A percentile compares a stretch with the other conserved stretches of the same genome.
Evolutionary conservation across 2,329 filamentous ascomycete genomes (phyloP).

Genomic region (Microsporum audouinii): DNA sequence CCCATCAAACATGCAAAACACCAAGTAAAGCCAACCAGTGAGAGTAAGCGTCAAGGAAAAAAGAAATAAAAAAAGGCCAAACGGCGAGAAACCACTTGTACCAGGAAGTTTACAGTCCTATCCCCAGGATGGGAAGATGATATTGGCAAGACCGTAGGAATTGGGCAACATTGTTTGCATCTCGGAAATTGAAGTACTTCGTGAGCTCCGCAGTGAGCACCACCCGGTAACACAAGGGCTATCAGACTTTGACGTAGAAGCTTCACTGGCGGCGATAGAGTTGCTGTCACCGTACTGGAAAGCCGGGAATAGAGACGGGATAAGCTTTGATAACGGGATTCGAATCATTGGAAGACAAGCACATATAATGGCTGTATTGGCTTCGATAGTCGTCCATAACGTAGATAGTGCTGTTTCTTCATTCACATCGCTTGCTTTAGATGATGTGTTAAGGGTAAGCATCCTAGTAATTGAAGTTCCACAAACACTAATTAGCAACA

Average conservation of each 20-base stretch:
- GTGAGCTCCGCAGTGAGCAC: background rate
- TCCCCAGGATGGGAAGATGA: background rate
- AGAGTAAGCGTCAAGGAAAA: background rate
- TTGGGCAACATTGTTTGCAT: background rate
- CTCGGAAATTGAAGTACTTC: background rate
- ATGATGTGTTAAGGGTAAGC: constrained; percentile 22
- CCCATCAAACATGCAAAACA: background rate
- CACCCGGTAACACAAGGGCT: background rate
- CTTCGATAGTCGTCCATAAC: constrained; percentile 29
- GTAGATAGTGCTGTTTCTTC: constrained; percentile 23
- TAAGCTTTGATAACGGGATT: constrained; percentile 17
- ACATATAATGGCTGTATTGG: constrained; percentile 28
- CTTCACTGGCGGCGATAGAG: background rate
- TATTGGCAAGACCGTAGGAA: background rate
- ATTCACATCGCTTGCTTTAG: constrained; percentile 17
- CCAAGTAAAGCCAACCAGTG: background rate
- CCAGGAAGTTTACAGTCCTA: background rate
- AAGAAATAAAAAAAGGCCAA: background rate
- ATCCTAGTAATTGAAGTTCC: constrained; percentile 24
- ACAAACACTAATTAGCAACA: constrained; percentile 16
- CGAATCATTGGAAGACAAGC: constrained; percentile 30
- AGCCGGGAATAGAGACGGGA: constrained; percentile 12
- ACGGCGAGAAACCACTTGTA: background rate
- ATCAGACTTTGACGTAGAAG: background rate
- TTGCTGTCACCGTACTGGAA: background rate